Conservation (phyloP, 1,139 yeast genomes). For the Protomyces macrosporus region DNA sequence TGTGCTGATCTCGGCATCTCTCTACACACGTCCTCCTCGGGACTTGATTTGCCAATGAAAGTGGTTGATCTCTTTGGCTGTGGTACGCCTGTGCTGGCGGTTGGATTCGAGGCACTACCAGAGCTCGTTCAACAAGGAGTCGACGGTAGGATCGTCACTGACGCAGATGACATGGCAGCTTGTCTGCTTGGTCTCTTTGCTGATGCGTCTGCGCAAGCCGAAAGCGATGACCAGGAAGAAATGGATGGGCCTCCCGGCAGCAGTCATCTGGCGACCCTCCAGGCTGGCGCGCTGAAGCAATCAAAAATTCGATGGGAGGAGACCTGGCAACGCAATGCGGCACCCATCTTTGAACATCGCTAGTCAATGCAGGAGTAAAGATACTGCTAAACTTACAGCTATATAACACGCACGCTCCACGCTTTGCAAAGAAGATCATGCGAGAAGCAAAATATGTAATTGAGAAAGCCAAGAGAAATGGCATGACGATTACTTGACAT, state of each 20-base stretch:
- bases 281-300: conserved; percentile 65
- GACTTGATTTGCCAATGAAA: conserved; percentile 95
- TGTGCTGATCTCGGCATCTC: conserved; percentile 86
- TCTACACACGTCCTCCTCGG: conserved; percentile 84
- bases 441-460: too few species aligned
- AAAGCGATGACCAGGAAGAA: not conserved
- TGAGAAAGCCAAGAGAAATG: not conserved
- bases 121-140: conserved; percentile 39
- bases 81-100: conserved; percentile 83
- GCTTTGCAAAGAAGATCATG: not conserved
- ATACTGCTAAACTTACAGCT: not conserved
- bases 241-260: not conserved
- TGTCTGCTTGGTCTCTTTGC: conserved; percentile 47
- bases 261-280: conserved; percentile 41
- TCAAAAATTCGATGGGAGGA: conserved; percentile 65
- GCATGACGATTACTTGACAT: not conserved
- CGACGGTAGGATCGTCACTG: conserved; percentile 39
- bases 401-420: not conserved
- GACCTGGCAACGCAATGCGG: conserved; percentile 52
- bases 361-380: not conserved
- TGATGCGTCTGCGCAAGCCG: conserved; percentile 36
- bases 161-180: conserved; percentile 38
- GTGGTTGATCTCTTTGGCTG: conserved; percentile 94
- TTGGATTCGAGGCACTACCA: conserved; percentile 60
- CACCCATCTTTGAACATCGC: conserved; percentile 1